Percentiles rank a stretch among this genome's conserved stretches.
Evolutionary conservation across 768 basidiomycete genomes (phyloP).

Genomic region (Exidia glandulosa): DNA sequence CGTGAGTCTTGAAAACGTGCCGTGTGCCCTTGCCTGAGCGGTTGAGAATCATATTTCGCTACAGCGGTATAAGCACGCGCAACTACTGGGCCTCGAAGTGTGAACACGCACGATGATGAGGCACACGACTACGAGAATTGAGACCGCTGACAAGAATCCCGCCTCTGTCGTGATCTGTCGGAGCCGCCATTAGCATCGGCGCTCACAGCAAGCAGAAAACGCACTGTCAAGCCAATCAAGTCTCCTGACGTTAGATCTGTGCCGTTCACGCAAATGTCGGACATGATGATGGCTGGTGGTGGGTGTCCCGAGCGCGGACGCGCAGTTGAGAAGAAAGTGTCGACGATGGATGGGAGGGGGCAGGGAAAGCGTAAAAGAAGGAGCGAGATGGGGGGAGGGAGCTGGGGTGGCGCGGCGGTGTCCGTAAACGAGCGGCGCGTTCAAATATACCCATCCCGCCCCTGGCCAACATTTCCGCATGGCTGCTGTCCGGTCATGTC

Average conservation of each 20-base stretch:
- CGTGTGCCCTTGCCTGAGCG: background rate
- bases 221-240: background rate
- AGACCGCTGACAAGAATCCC: background rate
- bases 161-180: background rate
- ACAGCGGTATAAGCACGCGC: background rate
- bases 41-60: background rate
- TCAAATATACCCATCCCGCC: no score
- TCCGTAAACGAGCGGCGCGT: no score
- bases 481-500: no score
- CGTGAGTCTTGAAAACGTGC: background rate
- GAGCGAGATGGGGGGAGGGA: no score
- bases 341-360: no score
- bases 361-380: no score
- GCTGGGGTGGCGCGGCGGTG: no score
- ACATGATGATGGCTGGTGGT: background rate
- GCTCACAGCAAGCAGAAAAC: background rate
- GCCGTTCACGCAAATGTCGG: background rate
- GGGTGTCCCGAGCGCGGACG: no score
- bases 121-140: background rate
- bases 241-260: background rate
- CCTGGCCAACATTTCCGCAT: no score
- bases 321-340: no score
- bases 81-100: background rate
- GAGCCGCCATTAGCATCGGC: background rate
- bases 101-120: background rate